Evolutionary conservation across 2,329 filamentous ascomycete genomes (phyloP).

Genomic region (Davidsoniella virescens): DNA sequence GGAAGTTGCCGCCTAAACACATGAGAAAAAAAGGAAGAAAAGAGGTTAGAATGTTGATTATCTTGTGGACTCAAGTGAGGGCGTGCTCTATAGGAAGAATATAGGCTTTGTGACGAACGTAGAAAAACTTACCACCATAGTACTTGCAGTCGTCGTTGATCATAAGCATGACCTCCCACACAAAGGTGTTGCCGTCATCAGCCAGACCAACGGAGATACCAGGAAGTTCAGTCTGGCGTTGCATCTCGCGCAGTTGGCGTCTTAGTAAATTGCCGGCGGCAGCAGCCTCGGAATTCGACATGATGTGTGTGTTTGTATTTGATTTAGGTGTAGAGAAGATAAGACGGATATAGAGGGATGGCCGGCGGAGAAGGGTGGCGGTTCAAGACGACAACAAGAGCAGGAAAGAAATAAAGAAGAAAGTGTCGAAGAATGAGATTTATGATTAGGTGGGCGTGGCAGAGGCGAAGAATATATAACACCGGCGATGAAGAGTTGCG

Average conservation of each 20-base stretch:
- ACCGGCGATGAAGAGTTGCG: background rate
- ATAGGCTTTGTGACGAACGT: background rate
- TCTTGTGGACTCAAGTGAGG: background rate
- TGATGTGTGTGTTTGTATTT: conserved; percentile 13
- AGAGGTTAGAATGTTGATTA: background rate
- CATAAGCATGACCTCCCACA: conserved; percentile 99
- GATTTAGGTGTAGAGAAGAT: background rate
- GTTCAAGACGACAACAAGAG: background rate
- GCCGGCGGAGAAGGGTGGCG: background rate
- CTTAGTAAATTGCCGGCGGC: conserved; percentile 58
- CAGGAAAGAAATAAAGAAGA: background rate
- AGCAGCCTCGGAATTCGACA: conserved; percentile 29
- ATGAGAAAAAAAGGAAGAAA: background rate
- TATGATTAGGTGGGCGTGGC: background rate
- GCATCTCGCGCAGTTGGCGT: conserved; percentile 88
- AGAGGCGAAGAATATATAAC: background rate
- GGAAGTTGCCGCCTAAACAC: conserved; percentile 69
- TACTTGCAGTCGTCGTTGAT: conserved; percentile 86
- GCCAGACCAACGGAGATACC: conserved; percentile 88
- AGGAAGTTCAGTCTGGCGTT: conserved; percentile 75
- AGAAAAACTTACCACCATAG: conserved; percentile 56
- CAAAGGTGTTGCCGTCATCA: conserved; percentile 73
- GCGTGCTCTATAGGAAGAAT: background rate
- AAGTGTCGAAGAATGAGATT: background rate
- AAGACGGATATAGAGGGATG: background rate